Evolutionary conservation across 2,329 filamentous ascomycete genomes (phyloP).

Genomic region (Akanthomyces dipterigenus): DNA sequence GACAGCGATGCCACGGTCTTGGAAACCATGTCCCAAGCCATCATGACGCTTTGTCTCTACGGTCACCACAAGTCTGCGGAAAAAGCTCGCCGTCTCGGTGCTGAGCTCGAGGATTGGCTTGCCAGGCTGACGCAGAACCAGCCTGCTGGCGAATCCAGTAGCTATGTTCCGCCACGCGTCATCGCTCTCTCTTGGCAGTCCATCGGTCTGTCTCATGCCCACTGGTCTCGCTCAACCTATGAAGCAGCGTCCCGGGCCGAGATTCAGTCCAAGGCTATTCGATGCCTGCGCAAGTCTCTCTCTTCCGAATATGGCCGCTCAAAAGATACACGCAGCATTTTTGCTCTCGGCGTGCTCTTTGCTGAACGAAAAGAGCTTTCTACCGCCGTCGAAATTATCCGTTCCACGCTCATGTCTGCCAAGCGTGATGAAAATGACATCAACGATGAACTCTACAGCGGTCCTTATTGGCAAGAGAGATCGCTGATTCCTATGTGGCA

Average conservation of each 20-base stretch:
- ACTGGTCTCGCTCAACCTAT: constrained; percentile 79
- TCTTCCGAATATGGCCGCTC: constrained; percentile 58
- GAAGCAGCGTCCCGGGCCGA: constrained; percentile 64
- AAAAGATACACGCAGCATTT: constrained; percentile 69
- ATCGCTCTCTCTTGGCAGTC: constrained; percentile 73
- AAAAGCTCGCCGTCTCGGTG: constrained; percentile 65
- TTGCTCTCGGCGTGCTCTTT: constrained; percentile 75
- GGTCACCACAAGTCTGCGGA: constrained; percentile 68
- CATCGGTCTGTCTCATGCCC: constrained; percentile 77
- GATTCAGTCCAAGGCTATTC: constrained; percentile 71
- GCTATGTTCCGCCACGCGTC: constrained; percentile 50
- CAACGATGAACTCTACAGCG: constrained; percentile 34
- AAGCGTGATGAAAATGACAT: constrained; percentile 41
- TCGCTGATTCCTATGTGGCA: constrained; percentile 81
- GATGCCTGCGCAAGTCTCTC: constrained; percentile 66
- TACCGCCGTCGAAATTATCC: constrained; percentile 75
- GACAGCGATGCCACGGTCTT: constrained; percentile 75
- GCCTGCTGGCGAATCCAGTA: constrained; percentile 1
- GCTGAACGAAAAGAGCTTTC: constrained; percentile 79
- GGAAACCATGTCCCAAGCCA: constrained; percentile 71
- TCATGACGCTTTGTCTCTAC: constrained; percentile 76
- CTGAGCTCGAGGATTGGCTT: constrained; percentile 69
- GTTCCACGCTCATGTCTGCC: constrained; percentile 59
- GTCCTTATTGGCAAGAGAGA: constrained; percentile 55
- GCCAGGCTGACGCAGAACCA: constrained; percentile 46